Evolutionary conservation across 441 rosid species (phyloP), one percentile per base, ranked within the genome.

Genomic region (Pelargonium cotyledonis): DNA sequence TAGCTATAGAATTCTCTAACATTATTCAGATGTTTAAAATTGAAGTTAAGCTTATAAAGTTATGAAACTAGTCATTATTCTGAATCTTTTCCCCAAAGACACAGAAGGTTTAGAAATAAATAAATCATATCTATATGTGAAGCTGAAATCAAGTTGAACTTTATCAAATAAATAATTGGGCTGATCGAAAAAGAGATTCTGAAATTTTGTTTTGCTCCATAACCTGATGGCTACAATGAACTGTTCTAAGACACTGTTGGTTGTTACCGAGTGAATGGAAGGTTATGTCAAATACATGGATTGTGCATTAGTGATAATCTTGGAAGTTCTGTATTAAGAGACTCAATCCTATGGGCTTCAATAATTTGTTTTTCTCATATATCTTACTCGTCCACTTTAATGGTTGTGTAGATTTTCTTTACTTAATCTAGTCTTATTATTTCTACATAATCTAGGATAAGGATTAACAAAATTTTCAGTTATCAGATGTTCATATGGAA

Each of bases 401-500:
- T 43, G 40, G 38, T 19, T 68, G 53, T 55, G 43, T 41, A 12
- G 60, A 47, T 61, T 43, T 58, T 38, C 21, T 44, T 9, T 67
- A 8, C n/a, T 49, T 71, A 6, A 70, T 55, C 47, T 26, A 26
- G 29, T 26, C 29, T 26, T 26, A 26, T 26, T 26, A 26, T 26
- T 26, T 26, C 29, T 26, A 26, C 2, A 26, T 26, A 26, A 19
- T 51, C 31, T 26, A 40, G 63, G 69, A 57, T 23, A 8, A 29
- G 69, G 47, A 69, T 67, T 82, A 60, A 72, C 55, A 35, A 26
- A 53, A 60, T 57, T 65, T 65, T 73, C 65, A 77, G n/a, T 70
- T 78, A 61, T 58, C 80, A 86, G 89, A 78, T 75, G 61, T 72
- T 55, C 71, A 72, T 75, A 74, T 70, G 16, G 77, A 75, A 66